Evolutionary conservation across 2,329 filamentous ascomycete genomes (phyloP), one percentile per base, ranked within the genome.

Genomic region (Pseudocercospora fuligena): DNA sequence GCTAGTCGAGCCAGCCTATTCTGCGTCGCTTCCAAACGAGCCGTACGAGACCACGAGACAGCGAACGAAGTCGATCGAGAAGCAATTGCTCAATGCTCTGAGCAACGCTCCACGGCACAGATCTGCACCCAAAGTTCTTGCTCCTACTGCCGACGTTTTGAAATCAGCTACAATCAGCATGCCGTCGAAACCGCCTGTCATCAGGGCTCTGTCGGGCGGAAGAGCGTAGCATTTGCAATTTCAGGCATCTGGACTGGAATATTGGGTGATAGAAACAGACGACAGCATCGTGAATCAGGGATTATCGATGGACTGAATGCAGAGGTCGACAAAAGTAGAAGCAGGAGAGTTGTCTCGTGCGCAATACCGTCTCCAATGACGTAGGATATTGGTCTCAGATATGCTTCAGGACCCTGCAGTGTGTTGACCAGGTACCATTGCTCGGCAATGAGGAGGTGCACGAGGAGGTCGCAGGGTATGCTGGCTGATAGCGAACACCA

Each of bases 1-100:
- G 5, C 53, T 67, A 1, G 61, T 54, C 4, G 54, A 59, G 31
- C 54, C 60, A 9, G 56, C 65, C 8, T 64, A 67, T 46, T 67
- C 61, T 8, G 54, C 43, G 3, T 57, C 65, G n/a, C n/a, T 64
- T 29, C 58, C 61, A 0, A 61, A 53, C 5, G 65, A 64, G 31
- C 31, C 6, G 11, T 19, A 14, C 7, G 56, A 58, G 21, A 14
- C 31, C 16, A 23, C 56, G 27, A 36, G 12, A 14, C 31, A 58
- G 3, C 29, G 56, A 58, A 40, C 31, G 23, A 58, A 43, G 23
- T 12, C n/a, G n/a, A 58, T 58, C 29, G 56, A 58, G 19, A 29
- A 16, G n/a, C 56, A 40, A 25, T 19, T 58, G 8, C 31, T 58
- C 9, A 27, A 43, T n/a, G n/a, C 16, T 3, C 9, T 58, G n/a